Evolutionary conservation across 257 asterid genomes (phyloP).

Genomic region (Schizonepeta tenuifolia): DNA sequence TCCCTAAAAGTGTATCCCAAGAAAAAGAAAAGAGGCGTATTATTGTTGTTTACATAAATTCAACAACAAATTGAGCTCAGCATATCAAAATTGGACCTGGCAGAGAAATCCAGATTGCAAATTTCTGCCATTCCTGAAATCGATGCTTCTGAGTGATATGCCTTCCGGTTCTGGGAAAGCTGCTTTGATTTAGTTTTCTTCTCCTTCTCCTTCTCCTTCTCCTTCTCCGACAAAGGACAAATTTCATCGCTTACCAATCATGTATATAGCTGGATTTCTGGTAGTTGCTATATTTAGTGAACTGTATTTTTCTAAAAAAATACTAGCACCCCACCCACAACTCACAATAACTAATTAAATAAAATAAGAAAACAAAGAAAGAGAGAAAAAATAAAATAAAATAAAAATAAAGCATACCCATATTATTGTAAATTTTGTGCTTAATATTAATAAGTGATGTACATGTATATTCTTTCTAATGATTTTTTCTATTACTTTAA

Average conservation of each 20-base stretch:
- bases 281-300: constrained; percentile 16
- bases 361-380: no score
- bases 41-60: not conserved
- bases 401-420: no score
- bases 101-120: constrained; percentile 33
- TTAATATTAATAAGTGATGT: no score
- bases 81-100: constrained; percentile 30
- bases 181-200: constrained; percentile 1
- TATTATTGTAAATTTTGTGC: no score
- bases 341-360: not conserved
- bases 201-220: not conserved
- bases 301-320: not conserved
- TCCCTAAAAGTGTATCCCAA: constrained; percentile 33
- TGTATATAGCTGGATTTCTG: constrained; percentile 2
- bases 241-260: not conserved
- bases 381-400: no score
- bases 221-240: not conserved
- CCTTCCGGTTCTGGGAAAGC: not conserved
- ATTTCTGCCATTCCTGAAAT: constrained; percentile 38
- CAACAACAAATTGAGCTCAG: not conserved
- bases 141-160: constrained; percentile 31
- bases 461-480: not conserved
- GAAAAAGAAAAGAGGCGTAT: not conserved
- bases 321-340: not conserved
- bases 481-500: not conserved